Evolutionary conservation across 306 rosid genomes (phyloP), one percentile per base, ranked within the genome.

Genomic region (Malus domestica): DNA sequence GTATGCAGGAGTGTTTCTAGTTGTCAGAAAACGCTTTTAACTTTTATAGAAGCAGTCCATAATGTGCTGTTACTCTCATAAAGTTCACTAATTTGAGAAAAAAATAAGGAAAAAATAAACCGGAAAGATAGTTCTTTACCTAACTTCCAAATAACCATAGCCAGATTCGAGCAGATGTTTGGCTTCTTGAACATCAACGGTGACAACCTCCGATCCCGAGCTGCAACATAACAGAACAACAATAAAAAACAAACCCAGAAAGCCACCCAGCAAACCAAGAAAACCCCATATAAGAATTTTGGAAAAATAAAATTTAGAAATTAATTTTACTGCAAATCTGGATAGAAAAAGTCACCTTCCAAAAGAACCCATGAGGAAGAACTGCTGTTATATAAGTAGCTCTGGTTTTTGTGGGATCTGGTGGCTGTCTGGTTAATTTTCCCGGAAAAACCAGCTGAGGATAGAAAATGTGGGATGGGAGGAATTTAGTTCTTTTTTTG

Each of bases 121-220:
- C 65, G 27, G 25, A 38, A 3, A 72, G 52, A n/a, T 62, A 30
- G 5, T 20, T 32, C 15, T 63, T 14, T 78, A 90, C 97, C 98
- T 89, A 67, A 92, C 92, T 80, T 95, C 98, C 4, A 95, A 81
- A 85, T 86, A 92, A 18, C 74, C 73, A 76, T 91, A 62, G 76
- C 96, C 96, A 23, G 88, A 82, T 5, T 84, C 83, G 68, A 89
- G 74, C 16, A 92, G 86, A 67, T 58, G 80, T 77, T 80, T 88
- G 42, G 97, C 97, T 22, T 76, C 78, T 4, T 40, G 80, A 32
- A 90, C 96, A 84, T 95, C 86, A 73, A 95, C 19, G 32, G 97
- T 89, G 44, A 86, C 88, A 74, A 86, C 87, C 71, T 87, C 86
- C 7, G 82, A 61, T 20, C 80, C 81, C 22, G 90, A 80, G 66